These are phyloP conservation scores for Eucalyptus caleyi DNA, from an alignment of 345 rosid genomes.

Conservation along the genomic window DNA sequence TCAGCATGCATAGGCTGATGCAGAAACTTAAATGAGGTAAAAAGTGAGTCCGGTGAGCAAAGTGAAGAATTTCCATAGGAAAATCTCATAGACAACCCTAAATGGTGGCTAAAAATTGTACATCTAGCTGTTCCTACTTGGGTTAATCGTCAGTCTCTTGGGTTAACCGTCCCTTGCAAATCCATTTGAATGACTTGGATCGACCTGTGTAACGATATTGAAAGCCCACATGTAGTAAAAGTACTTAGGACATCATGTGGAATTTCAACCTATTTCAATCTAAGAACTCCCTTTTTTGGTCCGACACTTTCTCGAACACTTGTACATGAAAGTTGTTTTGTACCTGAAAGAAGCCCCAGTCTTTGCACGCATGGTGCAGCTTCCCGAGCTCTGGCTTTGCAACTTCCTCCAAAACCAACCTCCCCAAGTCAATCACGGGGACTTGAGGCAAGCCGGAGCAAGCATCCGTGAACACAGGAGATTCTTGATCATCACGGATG, in stretches of 20 bases:
- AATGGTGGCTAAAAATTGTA: neutral
- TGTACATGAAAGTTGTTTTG: neutral
- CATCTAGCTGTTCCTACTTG: neutral
- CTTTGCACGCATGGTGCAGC: conserved; percentile 1
- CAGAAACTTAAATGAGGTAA: neutral
- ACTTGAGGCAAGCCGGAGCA: neutral
- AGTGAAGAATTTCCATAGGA: neutral
- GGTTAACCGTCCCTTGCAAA: neutral
- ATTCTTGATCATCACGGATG: neutral
- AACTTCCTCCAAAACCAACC: neutral
- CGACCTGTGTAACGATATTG: neutral
- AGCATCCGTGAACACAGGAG: neutral
- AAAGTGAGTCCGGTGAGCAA: neutral
- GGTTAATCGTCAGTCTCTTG: neutral
- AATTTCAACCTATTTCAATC: neutral
- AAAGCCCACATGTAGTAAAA: neutral
- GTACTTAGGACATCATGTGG: neutral
- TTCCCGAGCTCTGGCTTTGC: neutral
- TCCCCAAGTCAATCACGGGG: neutral
- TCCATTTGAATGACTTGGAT: neutral
- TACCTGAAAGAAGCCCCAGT: conserved; percentile 10
- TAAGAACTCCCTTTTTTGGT: neutral
- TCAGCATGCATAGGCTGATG: neutral
- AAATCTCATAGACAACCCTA: neutral
- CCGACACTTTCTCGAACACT: neutral